These are phyloP conservation scores for Fusarium nematophilum DNA, from an alignment of 2,329 filamentous ascomycete species.

Conservation along the genomic window DNA sequence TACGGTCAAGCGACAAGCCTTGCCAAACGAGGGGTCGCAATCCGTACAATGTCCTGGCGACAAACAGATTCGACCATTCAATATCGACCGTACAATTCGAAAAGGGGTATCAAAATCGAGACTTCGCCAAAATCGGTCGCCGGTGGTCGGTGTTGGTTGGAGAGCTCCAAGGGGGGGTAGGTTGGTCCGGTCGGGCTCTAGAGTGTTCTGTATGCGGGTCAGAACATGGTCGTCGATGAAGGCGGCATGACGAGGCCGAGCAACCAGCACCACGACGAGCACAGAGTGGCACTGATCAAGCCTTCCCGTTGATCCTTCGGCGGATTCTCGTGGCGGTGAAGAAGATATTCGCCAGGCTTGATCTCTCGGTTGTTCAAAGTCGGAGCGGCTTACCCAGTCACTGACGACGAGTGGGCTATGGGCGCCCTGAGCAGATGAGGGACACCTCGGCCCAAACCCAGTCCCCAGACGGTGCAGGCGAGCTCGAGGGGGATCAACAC, in stretches of 20 bases:
- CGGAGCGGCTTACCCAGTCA: conserved; percentile 43
- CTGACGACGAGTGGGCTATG: conserved; percentile 33
- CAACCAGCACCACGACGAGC: conserved; percentile 33
- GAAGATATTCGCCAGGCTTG: conserved; percentile 24
- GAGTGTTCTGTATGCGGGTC: conserved; percentile 42
- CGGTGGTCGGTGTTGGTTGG: conserved; percentile 6
- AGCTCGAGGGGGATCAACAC: conserved; percentile 15
- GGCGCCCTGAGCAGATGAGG: conserved; percentile 29
- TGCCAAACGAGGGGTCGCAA: conserved; percentile 21
- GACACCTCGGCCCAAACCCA: conserved; percentile 31
- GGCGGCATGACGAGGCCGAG: conserved; percentile 22
- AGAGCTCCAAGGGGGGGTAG: conserved; percentile 28
- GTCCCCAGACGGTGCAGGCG: conserved; percentile 1
- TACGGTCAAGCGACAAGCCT: conserved; percentile 27
- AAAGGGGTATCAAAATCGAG: conserved; percentile 22
- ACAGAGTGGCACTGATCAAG: conserved; percentile 12
- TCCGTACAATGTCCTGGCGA: conserved; percentile 19
- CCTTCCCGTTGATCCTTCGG: conserved; percentile 8
- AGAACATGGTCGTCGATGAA: conserved; percentile 36
- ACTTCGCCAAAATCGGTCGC: conserved; percentile 5
- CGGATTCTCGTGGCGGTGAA: conserved; percentile 21
- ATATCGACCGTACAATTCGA: conserved; percentile 22
- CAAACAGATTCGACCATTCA: conserved; percentile 17
- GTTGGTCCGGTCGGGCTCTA: conserved; percentile 44
- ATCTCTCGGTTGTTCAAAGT: conserved; percentile 30